phyloP scores from a whole-genome alignment of 192 early-diverging fungal species.

The Entomortierella lignicola region DNA sequence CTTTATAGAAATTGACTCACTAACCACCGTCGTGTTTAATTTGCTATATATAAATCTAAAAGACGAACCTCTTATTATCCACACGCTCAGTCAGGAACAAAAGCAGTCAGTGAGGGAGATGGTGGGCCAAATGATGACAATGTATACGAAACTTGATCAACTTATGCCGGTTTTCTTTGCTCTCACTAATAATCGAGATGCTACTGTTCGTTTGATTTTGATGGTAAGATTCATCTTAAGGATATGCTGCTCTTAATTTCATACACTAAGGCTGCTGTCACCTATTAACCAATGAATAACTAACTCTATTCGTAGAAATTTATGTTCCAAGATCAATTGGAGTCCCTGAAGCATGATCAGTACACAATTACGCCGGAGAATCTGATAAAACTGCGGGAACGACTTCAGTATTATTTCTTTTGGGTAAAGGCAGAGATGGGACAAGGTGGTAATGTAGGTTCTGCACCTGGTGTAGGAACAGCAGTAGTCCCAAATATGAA shows the following conservation, averaged over 20 bases:
- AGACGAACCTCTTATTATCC: too few relatives aligned
- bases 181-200: slow-evolving; percentile 57
- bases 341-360: slow-evolving; percentile 55
- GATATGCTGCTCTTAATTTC: too few relatives aligned
- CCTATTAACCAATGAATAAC: too few relatives aligned
- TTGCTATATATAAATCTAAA: too few relatives aligned
- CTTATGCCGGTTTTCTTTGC: slow-evolving; percentile 62
- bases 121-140: slow-evolving; percentile 51
- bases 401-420: slow-evolving; percentile 58
- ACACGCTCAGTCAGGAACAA: slow-evolving; percentile 54
- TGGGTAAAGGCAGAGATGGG: slow-evolving; percentile 56
- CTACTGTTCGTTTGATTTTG: slow-evolving; percentile 59
- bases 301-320: slow-evolving; percentile 49
- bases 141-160: slow-evolving; percentile 60
- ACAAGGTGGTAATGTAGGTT: background rate
- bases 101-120: slow-evolving; percentile 57
- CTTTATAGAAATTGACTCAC: too few relatives aligned
- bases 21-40: too few relatives aligned
- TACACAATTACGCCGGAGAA: slow-evolving; percentile 59
- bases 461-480: background rate
- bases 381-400: slow-evolving; percentile 59
- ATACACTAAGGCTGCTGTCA: too few relatives aligned
- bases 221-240: too few relatives aligned
- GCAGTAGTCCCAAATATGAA: background rate
- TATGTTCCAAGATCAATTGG: slow-evolving; percentile 65